phyloP scores from a whole-genome alignment of 805 yeast species.

The Zygotorulaspora chibaensis region DNA sequence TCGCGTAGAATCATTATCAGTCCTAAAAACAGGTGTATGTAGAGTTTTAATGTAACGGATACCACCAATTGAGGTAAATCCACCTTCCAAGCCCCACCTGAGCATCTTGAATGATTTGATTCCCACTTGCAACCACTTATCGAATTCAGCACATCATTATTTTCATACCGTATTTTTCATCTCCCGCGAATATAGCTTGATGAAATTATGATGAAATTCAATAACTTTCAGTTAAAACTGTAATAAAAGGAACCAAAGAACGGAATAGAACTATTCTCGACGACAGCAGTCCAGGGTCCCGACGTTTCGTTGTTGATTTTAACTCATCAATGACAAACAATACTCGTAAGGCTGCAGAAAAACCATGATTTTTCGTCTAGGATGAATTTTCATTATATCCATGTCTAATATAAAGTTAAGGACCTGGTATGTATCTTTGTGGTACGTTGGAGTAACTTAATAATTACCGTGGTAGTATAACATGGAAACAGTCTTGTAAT shows the following conservation, averaged over 20 bases:
- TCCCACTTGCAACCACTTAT: too few relatives aligned
- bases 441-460: conserved; percentile 5
- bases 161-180: too few relatives aligned
- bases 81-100: not conserved
- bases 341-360: not conserved
- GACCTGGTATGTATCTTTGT: conserved; percentile 10
- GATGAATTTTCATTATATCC: not conserved
- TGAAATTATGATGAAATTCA: too few relatives aligned
- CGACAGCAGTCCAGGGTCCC: too few relatives aligned
- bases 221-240: not conserved
- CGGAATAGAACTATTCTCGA: too few relatives aligned
- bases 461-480: conserved; percentile 20
- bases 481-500: conserved; percentile 18
- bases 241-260: too few relatives aligned
- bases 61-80: conserved; percentile 5
- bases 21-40: conserved; percentile 26
- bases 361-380: not conserved
- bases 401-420: conserved; percentile 3
- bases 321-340: not conserved
- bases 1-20: conserved; percentile 10
- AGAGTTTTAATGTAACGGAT: conserved; percentile 28
- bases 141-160: too few relatives aligned
- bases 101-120: not conserved
- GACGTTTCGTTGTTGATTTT: too few relatives aligned
- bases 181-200: too few relatives aligned